Percentiles rank a stretch among this genome's conserved stretches.
Evolutionary conservation across 2,329 filamentous ascomycete genomes (phyloP).

Genomic region (Acrodontium crateriforme): DNA sequence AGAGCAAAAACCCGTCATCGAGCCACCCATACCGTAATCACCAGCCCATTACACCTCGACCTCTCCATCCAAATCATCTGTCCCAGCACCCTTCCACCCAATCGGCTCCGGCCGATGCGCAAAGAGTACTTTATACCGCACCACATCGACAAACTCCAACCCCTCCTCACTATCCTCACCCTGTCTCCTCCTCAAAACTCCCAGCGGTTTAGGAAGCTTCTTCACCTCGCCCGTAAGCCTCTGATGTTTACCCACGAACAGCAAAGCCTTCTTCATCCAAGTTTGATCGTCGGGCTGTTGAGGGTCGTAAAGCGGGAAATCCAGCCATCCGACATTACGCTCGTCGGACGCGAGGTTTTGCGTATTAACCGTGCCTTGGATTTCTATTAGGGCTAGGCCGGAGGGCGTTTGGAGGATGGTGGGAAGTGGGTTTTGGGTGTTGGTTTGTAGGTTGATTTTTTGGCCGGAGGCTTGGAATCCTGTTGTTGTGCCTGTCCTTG

Average conservation of each 20-base stretch:
- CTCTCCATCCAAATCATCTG: too few relatives aligned
- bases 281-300: conserved; percentile 39
- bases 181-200: conserved; percentile 52
- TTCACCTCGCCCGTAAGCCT: conserved; percentile 80
- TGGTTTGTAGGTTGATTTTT: too few relatives aligned
- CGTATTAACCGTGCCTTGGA: conserved; percentile 80
- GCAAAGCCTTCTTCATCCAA: conserved; percentile 78
- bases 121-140: conserved; percentile 80
- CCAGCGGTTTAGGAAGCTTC: conserved; percentile 66
- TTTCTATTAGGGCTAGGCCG: conserved; percentile 77
- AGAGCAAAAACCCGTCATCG: too few relatives aligned
- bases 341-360: conserved; percentile 8
- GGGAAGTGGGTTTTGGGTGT: conserved; percentile 67
- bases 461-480: too few relatives aligned
- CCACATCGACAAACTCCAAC: conserved; percentile 73
- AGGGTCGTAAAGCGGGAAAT: conserved; percentile 60
- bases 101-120: conserved; percentile 75
- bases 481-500: too few relatives aligned
- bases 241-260: conserved; percentile 83
- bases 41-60: too few relatives aligned
- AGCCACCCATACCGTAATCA: too few relatives aligned
- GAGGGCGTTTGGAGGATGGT: conserved; percentile 75
- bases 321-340: conserved; percentile 54
- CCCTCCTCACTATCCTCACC: conserved; percentile 18
- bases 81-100: too few relatives aligned